These are phyloP conservation scores for Gleditsia sinensis DNA, from an alignment of 306 rosid genomes.

Conservation along the genomic window DNA sequence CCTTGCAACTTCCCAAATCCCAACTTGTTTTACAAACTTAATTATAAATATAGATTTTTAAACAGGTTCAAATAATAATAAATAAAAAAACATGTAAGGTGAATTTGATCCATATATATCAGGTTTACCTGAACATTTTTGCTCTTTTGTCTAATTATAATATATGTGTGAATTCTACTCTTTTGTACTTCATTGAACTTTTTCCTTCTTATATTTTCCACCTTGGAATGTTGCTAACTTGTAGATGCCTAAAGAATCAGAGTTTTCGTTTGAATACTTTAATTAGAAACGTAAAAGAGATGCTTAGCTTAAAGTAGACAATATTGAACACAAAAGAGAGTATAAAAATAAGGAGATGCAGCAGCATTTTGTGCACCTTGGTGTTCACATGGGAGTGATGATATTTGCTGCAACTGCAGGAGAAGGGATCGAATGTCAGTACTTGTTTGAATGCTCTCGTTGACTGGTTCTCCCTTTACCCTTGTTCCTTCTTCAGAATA, in stretches of 20 bases:
- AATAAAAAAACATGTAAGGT: too few relatives aligned
- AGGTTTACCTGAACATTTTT: too few relatives aligned
- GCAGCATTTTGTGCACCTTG: neutral
- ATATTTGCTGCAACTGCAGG: neutral
- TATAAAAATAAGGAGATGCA: neutral
- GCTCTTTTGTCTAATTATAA: too few relatives aligned
- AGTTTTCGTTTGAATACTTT: too few relatives aligned
- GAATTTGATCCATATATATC: too few relatives aligned
- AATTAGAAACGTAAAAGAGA: neutral
- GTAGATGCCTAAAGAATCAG: neutral
- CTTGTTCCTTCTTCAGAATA: conserved; percentile 19
- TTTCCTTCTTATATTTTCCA: neutral
- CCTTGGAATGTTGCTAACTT: too few relatives aligned
- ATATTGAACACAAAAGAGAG: neutral
- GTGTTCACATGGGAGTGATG: neutral
- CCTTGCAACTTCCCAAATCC: too few relatives aligned
- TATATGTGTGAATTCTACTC: too few relatives aligned
- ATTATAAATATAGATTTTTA: too few relatives aligned
- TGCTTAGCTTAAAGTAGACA: neutral
- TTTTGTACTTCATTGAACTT: neutral
- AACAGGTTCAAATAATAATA: too few relatives aligned
- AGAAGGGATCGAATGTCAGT: neutral
- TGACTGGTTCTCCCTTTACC: conserved; percentile 26
- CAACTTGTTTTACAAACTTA: too few relatives aligned
- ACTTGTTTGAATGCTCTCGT: conserved; percentile 7